A percentile compares a stretch with the other conserved stretches of the same genome.
phyloP scores from a whole-genome alignment of 106 monocot species.

The Xerophyta viscosa region DNA sequence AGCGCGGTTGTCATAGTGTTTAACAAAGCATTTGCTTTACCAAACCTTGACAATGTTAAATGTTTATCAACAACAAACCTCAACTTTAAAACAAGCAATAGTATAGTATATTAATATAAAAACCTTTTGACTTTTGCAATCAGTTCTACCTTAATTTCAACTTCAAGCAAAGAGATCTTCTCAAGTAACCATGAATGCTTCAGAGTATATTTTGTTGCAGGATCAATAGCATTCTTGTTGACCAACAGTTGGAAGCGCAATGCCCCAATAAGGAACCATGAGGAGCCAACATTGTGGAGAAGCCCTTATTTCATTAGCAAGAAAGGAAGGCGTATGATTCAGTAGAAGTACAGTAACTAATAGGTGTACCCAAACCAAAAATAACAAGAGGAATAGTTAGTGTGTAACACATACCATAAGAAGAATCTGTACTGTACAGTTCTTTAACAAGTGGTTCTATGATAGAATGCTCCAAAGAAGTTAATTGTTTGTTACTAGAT shows the following conservation, averaged over 20 bases:
- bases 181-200: slow-evolving; percentile 55
- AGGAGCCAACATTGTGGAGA: slow-evolving; percentile 45
- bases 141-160: slow-evolving; percentile 90
- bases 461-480: slow-evolving; percentile 30
- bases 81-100: neutral
- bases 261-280: slow-evolving; percentile 74
- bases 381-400: too few species aligned
- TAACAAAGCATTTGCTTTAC: too few species aligned
- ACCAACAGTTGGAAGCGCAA: slow-evolving; percentile 65
- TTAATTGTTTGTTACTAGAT: slow-evolving; percentile 42
- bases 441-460: slow-evolving; percentile 46
- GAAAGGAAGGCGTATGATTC: neutral
- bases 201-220: slow-evolving; percentile 47
- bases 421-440: slow-evolving; percentile 24
- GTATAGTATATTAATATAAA: neutral
- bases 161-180: slow-evolving; percentile 54
- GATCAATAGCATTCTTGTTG: slow-evolving; percentile 45
- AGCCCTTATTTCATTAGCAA: slow-evolving; percentile 26
- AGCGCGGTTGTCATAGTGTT: too few species aligned
- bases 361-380: too few species aligned
- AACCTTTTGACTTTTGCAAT: too few species aligned
- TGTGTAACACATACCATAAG: slow-evolving; percentile 19
- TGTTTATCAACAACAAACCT: too few species aligned
- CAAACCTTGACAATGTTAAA: too few species aligned
- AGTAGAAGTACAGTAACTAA: too few species aligned